Percentiles rank a stretch among this genome's conserved stretches.
phyloP scores from a whole-genome alignment of 768 basidiomycete species.

The Collybia sp. region DNA sequence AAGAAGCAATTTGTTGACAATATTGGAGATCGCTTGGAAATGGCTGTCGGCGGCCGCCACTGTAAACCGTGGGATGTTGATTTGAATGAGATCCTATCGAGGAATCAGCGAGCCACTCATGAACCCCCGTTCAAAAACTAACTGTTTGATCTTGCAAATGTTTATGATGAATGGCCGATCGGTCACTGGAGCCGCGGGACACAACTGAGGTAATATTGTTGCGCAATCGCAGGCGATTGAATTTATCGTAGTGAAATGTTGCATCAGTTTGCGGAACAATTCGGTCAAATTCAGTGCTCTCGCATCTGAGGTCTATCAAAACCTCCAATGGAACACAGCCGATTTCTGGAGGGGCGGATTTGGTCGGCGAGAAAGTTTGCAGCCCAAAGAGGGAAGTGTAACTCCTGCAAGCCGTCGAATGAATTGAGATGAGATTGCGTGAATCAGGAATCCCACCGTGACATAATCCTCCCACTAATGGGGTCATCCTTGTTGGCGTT shows the following conservation, averaged over 20 bases:
- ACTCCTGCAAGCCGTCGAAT: constrained; percentile 42
- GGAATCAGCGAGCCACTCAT: constrained; percentile 2
- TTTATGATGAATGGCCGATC: constrained; percentile 24
- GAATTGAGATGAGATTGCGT: neutral
- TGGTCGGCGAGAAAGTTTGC: constrained; percentile 80
- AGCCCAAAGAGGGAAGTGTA: constrained; percentile 76
- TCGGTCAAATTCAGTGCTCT: constrained; percentile 80
- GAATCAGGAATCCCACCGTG: constrained; percentile 46
- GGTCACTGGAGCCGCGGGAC: constrained; percentile 32
- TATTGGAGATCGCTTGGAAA: constrained; percentile 80
- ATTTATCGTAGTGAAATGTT: constrained; percentile 86
- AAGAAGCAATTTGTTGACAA: constrained; percentile 83
- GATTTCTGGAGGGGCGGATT: constrained; percentile 32
- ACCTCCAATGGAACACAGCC: constrained; percentile 85
- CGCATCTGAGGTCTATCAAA: constrained; percentile 78
- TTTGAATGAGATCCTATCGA: constrained; percentile 69
- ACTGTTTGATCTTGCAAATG: constrained; percentile 69
- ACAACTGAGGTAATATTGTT: constrained; percentile 58
- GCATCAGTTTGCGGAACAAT: constrained; percentile 88
- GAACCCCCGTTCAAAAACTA: constrained; percentile 13
- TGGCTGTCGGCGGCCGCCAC: constrained; percentile 81
- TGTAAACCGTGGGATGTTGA: constrained; percentile 83
- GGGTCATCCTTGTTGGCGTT: constrained; percentile 73
- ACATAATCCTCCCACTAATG: constrained; percentile 81
- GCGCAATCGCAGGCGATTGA: constrained; percentile 84